Evolutionary conservation across 2,329 filamentous ascomycete genomes (phyloP), one percentile per base, ranked within the genome.

Genomic region (Monosporascus sp.): DNA sequence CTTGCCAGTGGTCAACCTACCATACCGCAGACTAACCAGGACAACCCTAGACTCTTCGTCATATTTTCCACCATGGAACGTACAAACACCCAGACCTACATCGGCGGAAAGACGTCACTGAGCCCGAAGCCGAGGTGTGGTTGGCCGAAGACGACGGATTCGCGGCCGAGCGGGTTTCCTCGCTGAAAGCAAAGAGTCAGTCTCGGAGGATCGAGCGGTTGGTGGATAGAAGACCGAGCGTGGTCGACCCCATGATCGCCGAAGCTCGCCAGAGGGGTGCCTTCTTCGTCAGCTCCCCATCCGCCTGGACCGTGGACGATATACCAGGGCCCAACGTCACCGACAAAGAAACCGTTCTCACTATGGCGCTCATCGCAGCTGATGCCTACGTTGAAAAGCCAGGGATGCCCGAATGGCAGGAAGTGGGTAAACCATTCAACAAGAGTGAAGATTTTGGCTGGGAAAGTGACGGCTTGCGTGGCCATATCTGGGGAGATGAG

Each of bases 51-150:
- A 63, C 68, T 80, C 81, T 99, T 53, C 86, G 90, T 63, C 93
- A 99, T 72, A 86, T 97, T 65, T 94, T 90, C 72, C 92, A 97
- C 69, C 92, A 96, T 73, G 93, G 93, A 54, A 88, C 90, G 41
- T 82, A 93, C 69, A 75, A 81, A 61, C 83, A 96, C 61, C 92
- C 92, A 3, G 72, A 79, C 5, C 81, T 97, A 17, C 90, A 97
- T 70, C 81, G 87, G 54, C 86, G 83, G 62, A 78, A 87, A 56
- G 90, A 97, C 69, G 76, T 97, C 35, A 57, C 67, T 43, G 73
- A 80, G 20, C 72, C 78, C 9, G 75, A 84, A 45, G 79, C 85
- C 17, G 72, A 77, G 36, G 73, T 93, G 46, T 87, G 81, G 73
- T 74, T 88, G 52, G 76, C 80, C 11, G 78, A 79, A 50, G 83